Evolutionary conservation across 257 asterid genomes (phyloP).

Genomic region (Plantago elongata): DNA sequence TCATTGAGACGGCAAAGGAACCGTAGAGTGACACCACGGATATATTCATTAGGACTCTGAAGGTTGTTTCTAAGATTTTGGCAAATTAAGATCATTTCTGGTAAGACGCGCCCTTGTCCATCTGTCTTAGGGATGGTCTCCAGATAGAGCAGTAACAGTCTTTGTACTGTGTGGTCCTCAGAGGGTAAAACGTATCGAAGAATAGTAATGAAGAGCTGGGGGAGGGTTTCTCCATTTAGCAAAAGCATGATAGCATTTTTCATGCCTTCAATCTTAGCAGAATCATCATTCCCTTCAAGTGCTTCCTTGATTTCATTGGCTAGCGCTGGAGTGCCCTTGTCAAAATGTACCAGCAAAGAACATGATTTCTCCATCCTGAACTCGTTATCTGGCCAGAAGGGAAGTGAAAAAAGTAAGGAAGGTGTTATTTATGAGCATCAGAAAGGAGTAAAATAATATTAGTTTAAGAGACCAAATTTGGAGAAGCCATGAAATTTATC

Average conservation of each 20-base stretch:
- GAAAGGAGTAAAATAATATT: neutral
- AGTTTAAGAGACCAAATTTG: neutral
- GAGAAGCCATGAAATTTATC: neutral
- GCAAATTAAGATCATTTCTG: constrained; percentile 91
- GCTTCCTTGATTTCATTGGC: constrained; percentile 94
- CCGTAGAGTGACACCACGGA: constrained; percentile 87
- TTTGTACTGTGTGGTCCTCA: constrained; percentile 88
- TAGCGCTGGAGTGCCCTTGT: constrained; percentile 83
- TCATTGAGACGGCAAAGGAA: constrained; percentile 86
- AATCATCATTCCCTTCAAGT: constrained; percentile 73
- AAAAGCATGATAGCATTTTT: constrained; percentile 86
- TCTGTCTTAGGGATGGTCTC: constrained; percentile 87
- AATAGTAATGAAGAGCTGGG: constrained; percentile 79
- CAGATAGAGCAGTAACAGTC: constrained; percentile 63
- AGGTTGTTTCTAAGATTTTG: constrained; percentile 84
- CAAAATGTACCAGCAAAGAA: constrained; percentile 75
- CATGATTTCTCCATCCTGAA: constrained; percentile 80
- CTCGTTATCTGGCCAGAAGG: constrained; percentile 26
- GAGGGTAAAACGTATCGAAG: constrained; percentile 82
- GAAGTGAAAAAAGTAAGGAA: neutral
- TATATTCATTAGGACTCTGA: constrained; percentile 84
- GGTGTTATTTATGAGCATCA: neutral
- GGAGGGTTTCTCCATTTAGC: constrained; percentile 82
- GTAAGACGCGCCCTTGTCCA: constrained; percentile 66
- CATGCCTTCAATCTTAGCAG: constrained; percentile 87